Base-by-base conservation (phyloP, 2,329 filamentous ascomycete genomes). In the Bipolaris cookei region DNA sequence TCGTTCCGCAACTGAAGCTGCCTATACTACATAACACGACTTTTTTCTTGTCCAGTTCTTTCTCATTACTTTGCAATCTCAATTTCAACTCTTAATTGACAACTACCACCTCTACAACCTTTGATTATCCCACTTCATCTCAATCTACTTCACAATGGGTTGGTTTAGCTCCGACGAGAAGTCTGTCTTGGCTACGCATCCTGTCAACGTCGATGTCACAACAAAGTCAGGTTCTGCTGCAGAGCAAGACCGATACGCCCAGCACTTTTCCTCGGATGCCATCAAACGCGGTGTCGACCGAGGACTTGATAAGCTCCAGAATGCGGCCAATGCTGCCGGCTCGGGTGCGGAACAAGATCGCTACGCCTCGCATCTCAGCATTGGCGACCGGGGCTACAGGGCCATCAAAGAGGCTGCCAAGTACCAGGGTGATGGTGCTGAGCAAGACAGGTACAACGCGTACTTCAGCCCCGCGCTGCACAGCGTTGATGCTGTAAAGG, bases 201-300 rank as follows among this genome's bases (percentile, higher is more conserved):
- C 67, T 18, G 51, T 62, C 54, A 69, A 69, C 54, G 54, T 58
- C 32, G 67, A 69, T 56, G 54, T 69, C 52, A 65, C 65, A 46
- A 63, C 62, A 42, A 63, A 65, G 32, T 57, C 60, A 23, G 70
- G 69, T 53, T 72, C 71, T 7, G 72, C 64, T 14, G 69, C 72
- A 11, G 72, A 75, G 59, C 71, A 74, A 54, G 72, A 73, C 51
- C 70, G 69, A 10, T 72, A 71, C 39, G 68, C 59, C 38, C 49
- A 60, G n/a, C 69, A 73, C 51, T 73, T 73, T 39, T 60, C 61
- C 14, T 55, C 64, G 0, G 66, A 67, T 14, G 54, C 61, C 28
- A 64, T 67, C 30, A 58, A 61, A 18, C 59, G 65, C 14, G 64
- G 66, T 25, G 59, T 68, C 34, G 60, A 67, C 14, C 61, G 64